Percentiles rank a stretch among this genome's conserved stretches.
These are phyloP conservation scores for Penicillium sp. DNA, from an alignment of 2,329 filamentous ascomycete species.

Conservation along the genomic window DNA sequence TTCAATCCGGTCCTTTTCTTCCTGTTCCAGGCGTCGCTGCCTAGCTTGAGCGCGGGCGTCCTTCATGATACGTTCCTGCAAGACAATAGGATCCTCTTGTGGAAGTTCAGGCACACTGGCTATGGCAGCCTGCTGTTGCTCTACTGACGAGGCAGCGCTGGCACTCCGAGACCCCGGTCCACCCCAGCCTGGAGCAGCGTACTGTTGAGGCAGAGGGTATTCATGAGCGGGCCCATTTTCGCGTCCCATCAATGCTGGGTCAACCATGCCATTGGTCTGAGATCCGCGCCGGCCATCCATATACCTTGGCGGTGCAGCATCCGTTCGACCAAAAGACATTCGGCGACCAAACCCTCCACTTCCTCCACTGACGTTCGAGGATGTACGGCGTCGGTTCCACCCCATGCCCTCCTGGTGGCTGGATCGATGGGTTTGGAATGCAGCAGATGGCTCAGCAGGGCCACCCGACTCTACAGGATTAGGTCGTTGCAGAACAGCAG, in stretches of 20 bases:
- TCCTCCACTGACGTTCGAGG: slow-evolving; percentile 87
- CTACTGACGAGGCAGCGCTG: slow-evolving; percentile 30
- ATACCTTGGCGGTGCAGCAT: slow-evolving; percentile 43
- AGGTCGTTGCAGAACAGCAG: slow-evolving; percentile 76
- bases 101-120: slow-evolving; percentile 24
- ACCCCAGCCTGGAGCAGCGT: slow-evolving; percentile 32
- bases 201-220: slow-evolving; percentile 31
- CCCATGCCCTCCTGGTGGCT: slow-evolving; percentile 64
- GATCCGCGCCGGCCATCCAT: slow-evolving; percentile 45
- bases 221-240: slow-evolving; percentile 29
- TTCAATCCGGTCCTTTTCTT: slow-evolving; percentile 59
- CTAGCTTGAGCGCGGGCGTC: slow-evolving; percentile 61
- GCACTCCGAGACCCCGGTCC: slow-evolving; percentile 31
- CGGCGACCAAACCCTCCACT: slow-evolving; percentile 71
- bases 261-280: slow-evolving; percentile 38
- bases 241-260: slow-evolving; percentile 34
- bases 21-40: slow-evolving; percentile 56
- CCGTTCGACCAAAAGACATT: slow-evolving; percentile 57
- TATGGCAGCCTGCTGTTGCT: slow-evolving; percentile 22
- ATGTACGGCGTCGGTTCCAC: slow-evolving; percentile 77
- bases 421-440: slow-evolving; percentile 78
- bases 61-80: slow-evolving; percentile 63
- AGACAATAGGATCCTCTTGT: slow-evolving; percentile 49
- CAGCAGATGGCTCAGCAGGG: slow-evolving; percentile 79
- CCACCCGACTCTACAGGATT: slow-evolving; percentile 61